These are phyloP conservation scores for Juncus inflexus DNA, from an alignment of 176 grass and related monocot species.

Conservation along the genomic window DNA sequence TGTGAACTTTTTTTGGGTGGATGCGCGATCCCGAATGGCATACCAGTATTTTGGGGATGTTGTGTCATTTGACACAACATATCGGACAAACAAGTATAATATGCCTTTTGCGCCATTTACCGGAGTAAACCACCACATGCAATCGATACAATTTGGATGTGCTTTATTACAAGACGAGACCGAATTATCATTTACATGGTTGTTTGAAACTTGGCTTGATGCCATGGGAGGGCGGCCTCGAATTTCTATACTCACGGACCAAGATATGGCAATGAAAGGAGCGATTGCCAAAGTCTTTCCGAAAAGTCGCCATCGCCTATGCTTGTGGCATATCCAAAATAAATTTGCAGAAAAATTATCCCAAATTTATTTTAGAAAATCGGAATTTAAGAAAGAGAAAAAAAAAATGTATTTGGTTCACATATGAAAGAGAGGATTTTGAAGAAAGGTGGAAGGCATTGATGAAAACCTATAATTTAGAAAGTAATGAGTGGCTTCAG, in stretches of 20 bases:
- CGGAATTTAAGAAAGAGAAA: too few species aligned
- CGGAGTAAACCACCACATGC: background rate
- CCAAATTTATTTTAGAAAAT: too few species aligned
- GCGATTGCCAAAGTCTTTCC: conserved; percentile 1
- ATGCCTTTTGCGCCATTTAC: conserved; percentile 3
- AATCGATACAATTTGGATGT: background rate
- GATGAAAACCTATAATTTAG: too few species aligned
- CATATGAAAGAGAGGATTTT: background rate
- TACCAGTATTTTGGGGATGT: background rate
- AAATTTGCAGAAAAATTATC: background rate
- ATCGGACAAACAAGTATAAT: conserved; percentile 1
- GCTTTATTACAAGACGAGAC: background rate
- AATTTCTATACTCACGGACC: background rate
- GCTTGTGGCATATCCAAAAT: background rate
- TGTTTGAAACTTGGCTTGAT: too few species aligned
- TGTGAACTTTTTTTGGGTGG: conserved; percentile 11
- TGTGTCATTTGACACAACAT: background rate
- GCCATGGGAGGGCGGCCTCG: too few species aligned
- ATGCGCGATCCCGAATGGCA: background rate
- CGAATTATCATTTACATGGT: too few species aligned
- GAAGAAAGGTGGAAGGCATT: too few species aligned
- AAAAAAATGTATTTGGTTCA: background rate
- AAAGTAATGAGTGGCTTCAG: conserved; percentile 4
- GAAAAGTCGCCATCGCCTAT: background rate
- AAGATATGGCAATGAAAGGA: background rate